Percentiles rank a stretch among this genome's conserved stretches.
These are phyloP conservation scores for Neoarthrinium moseri DNA, from an alignment of 2,329 filamentous ascomycete genomes.

Conservation along the genomic window DNA sequence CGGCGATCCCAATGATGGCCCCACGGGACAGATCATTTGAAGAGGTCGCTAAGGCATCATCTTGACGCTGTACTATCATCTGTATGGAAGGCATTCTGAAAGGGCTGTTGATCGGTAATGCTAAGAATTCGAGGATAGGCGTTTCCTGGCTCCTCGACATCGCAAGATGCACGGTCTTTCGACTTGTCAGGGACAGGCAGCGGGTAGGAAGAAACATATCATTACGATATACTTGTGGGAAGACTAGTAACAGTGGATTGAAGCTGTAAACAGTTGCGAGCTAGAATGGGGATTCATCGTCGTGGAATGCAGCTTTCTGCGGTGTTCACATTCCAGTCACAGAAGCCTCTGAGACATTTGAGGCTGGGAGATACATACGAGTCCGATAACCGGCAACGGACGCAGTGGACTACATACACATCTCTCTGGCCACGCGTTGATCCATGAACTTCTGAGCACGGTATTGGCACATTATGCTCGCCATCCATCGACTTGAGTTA, in stretches of 20 bases:
- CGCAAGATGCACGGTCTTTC: too few relatives aligned
- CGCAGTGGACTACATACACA: too few relatives aligned
- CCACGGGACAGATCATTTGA: constrained; percentile 26
- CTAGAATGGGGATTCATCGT: background rate
- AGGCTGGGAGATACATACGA: background rate
- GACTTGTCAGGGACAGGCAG: too few relatives aligned
- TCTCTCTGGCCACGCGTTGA: too few relatives aligned
- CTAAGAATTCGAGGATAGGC: background rate
- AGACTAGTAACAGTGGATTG: too few relatives aligned
- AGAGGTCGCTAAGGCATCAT: constrained; percentile 1
- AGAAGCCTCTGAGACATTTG: background rate
- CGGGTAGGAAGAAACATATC: too few relatives aligned
- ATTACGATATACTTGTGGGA: too few relatives aligned
- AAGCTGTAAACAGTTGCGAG: background rate
- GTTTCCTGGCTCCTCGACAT: too few relatives aligned
- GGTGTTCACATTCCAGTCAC: background rate
- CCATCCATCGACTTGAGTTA: too few relatives aligned
- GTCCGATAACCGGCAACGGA: too few relatives aligned
- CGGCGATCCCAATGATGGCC: constrained; percentile 40
- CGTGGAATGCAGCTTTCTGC: constrained; percentile 10
- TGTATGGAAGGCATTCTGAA: constrained; percentile 1
- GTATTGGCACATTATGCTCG: too few relatives aligned
- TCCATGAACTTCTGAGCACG: too few relatives aligned
- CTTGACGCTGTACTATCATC: constrained; percentile 7
- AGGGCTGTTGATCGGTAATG: background rate